Conservation (phyloP, 306 rosid genomes). For the Abrus precatorius region DNA sequence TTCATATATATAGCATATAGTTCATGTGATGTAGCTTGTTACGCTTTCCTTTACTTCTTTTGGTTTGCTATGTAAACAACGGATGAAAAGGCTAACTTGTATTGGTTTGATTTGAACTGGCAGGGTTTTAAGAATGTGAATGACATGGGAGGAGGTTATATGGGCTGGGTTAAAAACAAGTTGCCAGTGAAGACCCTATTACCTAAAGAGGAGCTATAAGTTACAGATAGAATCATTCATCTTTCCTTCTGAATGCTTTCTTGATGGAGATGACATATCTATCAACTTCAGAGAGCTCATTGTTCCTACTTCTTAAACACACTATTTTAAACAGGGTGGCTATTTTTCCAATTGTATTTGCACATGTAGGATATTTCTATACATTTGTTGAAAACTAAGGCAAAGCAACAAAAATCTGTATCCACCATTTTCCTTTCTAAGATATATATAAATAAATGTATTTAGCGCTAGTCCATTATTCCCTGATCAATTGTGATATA, state of each 20-base stretch:
- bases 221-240: not conserved
- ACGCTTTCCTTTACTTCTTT: not conserved
- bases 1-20: not conserved
- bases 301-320: not conserved
- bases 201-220: slow-evolving; percentile 45
- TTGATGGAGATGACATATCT: not conserved
- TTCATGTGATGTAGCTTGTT: not conserved
- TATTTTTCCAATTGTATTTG: not conserved
- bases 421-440: not conserved
- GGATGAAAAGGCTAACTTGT: slow-evolving; percentile 9
- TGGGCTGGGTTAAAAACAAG: slow-evolving; percentile 70
- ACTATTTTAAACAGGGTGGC: not conserved
- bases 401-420: no score
- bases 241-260: not conserved
- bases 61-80: not conserved
- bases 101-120: slow-evolving; percentile 41
- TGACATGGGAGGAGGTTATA: slow-evolving; percentile 85
- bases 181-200: slow-evolving; percentile 53
- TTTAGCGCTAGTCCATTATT: not conserved
- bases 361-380: not conserved
- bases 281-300: not conserved
- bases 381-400: no score
- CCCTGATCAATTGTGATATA: slow-evolving; percentile 14
- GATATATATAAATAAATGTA: not conserved
- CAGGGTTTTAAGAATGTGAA: slow-evolving; percentile 78